These are phyloP conservation scores for Volutella citrinella DNA, from an alignment of 2,329 filamentous ascomycete species.

Conservation along the genomic window DNA sequence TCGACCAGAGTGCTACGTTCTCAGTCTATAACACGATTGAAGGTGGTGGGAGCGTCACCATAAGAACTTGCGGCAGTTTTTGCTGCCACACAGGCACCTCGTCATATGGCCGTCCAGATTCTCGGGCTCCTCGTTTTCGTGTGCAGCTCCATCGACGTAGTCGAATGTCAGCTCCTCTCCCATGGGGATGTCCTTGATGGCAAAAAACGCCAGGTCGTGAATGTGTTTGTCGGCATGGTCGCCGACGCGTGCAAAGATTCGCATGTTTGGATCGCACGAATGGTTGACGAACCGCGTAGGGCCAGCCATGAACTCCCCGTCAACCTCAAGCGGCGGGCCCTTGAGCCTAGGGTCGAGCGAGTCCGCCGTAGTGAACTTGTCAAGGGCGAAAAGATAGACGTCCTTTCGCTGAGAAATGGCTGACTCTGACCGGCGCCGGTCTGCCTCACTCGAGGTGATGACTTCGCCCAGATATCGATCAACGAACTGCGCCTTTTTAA, in stretches of 20 bases:
- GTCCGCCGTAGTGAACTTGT: slow-evolving; percentile 68
- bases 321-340: slow-evolving; percentile 57
- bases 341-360: slow-evolving; percentile 56
- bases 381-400: slow-evolving; percentile 75
- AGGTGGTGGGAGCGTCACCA: slow-evolving; percentile 58
- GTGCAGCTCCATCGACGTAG: slow-evolving; percentile 65
- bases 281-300: slow-evolving; percentile 83
- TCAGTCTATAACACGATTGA: too few relatives aligned
- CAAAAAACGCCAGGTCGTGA: slow-evolving; percentile 77
- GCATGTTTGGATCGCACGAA: slow-evolving; percentile 73
- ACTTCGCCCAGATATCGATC: slow-evolving; percentile 76
- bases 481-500: slow-evolving; percentile 73
- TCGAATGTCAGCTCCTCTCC: slow-evolving; percentile 76
- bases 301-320: slow-evolving; percentile 74
- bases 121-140: slow-evolving; percentile 41
- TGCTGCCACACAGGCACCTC: slow-evolving; percentile 59
- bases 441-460: slow-evolving; percentile 62
- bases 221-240: slow-evolving; percentile 72
- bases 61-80: slow-evolving; percentile 65
- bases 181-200: slow-evolving; percentile 60
- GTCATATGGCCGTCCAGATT: slow-evolving; percentile 52
- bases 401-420: slow-evolving; percentile 62
- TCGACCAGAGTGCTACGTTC: too few relatives aligned
- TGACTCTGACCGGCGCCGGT: slow-evolving; percentile 57
- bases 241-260: slow-evolving; percentile 75